phyloP scores from a whole-genome alignment of 768 basidiomycete genomes.

The Lentinula sp. region DNA sequence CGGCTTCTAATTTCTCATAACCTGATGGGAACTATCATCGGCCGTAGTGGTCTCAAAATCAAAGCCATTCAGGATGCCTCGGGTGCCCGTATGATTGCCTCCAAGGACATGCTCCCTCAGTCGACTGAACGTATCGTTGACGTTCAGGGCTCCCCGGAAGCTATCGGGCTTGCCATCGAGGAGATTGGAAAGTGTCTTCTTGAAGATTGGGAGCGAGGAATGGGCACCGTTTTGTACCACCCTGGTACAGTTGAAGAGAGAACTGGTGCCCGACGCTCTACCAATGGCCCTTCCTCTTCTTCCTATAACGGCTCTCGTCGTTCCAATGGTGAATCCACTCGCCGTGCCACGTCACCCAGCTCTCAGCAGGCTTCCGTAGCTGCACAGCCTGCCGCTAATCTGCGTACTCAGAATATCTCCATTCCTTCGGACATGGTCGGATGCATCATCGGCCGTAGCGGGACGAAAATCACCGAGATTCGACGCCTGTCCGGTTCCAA shows the following conservation, averaged over 20 bases:
- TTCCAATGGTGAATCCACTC: constrained; percentile 51
- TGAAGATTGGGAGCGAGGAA: constrained; percentile 94
- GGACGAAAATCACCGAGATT: constrained; percentile 98
- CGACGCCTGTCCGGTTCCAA: constrained; percentile 95
- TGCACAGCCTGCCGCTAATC: constrained; percentile 62
- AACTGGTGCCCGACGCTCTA: constrained; percentile 40
- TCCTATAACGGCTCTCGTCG: constrained; percentile 50
- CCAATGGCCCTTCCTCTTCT: constrained; percentile 40
- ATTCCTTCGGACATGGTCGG: constrained; percentile 99
- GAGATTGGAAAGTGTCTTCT: constrained; percentile 94
- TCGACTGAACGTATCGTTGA: constrained; percentile 99
- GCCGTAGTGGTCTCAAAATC: constrained; percentile 93
- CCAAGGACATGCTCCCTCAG: constrained; percentile 98
- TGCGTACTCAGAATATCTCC: constrained; percentile 98
- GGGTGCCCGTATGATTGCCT: constrained; percentile 96
- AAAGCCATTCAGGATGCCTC: constrained; percentile 97
- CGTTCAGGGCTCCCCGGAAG: constrained; percentile 89
- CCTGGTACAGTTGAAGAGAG: constrained; percentile 83
- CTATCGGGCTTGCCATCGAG: constrained; percentile 88
- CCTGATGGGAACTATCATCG: constrained; percentile 98
- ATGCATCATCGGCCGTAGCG: constrained; percentile 92
- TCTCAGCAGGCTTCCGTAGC: constrained; percentile 43
- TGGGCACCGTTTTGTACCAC: constrained; percentile 93
- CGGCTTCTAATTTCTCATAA: constrained; percentile 98
- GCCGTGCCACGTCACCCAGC: constrained; percentile 43